Evolutionary conservation across 139 green algal genomes (phyloP).

Genomic region (Chlorella sp.): DNA sequence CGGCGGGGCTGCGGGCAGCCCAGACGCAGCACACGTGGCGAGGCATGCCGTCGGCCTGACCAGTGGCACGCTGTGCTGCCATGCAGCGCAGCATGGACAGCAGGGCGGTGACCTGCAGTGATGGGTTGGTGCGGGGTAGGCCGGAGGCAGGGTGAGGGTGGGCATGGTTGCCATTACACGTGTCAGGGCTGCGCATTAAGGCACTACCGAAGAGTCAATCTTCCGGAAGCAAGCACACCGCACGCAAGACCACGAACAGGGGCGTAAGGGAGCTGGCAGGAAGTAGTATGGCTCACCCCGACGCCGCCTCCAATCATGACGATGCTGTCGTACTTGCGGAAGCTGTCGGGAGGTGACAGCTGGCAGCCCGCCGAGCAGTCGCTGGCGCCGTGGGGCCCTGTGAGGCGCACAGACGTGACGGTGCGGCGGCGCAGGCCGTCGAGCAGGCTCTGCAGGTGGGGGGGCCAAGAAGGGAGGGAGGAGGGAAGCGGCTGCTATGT

Average conservation of each 20-base stretch:
- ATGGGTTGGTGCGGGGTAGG: neutral
- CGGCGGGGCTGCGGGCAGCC: neutral
- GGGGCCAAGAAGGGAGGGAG: neutral
- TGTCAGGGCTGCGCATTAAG: neutral
- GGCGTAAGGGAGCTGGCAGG: neutral
- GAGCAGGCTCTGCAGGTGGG: slow-evolving; percentile 5
- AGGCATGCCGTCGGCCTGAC: neutral
- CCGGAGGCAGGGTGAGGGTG: neutral
- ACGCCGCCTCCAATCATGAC: slow-evolving; percentile 46
- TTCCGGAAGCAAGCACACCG: neutral
- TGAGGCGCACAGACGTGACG: neutral
- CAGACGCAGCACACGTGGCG: slow-evolving; percentile 23
- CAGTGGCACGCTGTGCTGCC: neutral
- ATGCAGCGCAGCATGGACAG: slow-evolving; percentile 31
- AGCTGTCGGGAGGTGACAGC: neutral
- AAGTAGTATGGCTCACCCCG: slow-evolving; percentile 27
- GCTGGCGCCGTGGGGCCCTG: neutral
- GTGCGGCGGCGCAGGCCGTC: neutral
- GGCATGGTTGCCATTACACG: neutral
- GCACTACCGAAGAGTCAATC: neutral
- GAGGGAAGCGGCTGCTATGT: neutral
- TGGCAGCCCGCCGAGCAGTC: neutral
- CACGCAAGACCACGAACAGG: neutral
- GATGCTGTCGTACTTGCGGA: slow-evolving; percentile 23
- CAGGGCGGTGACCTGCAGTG: slow-evolving; percentile 21